These are phyloP conservation scores for Exophiala spinifera DNA, from an alignment of 2,329 filamentous ascomycete species.

Conservation along the genomic window DNA sequence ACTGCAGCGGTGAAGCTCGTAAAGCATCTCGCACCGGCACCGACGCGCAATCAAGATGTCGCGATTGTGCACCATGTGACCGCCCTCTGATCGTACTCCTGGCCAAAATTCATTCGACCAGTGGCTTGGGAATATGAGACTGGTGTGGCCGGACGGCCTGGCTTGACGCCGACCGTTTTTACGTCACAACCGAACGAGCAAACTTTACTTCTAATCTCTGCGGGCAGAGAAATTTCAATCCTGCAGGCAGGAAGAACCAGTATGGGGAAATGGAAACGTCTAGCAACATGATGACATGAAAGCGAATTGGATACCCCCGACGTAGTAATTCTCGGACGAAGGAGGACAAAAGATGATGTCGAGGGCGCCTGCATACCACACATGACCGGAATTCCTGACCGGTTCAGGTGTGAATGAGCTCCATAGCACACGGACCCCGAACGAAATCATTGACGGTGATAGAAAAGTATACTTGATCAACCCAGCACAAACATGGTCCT, in stretches of 20 bases:
- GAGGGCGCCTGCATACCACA: too few relatives aligned
- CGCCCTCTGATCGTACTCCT: background rate
- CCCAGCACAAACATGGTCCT: background rate
- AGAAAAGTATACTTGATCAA: background rate
- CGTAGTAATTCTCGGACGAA: background rate
- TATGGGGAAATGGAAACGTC: background rate
- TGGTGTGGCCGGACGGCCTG: background rate
- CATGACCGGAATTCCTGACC: background rate
- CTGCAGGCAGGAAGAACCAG: background rate
- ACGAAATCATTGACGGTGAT: background rate
- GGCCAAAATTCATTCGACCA: background rate
- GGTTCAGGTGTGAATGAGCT: background rate
- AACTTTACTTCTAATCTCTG: background rate
- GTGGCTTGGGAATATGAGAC: background rate
- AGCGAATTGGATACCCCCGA: background rate
- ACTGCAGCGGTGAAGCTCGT: constrained; percentile 34
- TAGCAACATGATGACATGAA: background rate
- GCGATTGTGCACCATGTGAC: background rate
- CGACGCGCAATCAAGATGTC: background rate
- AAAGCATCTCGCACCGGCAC: background rate
- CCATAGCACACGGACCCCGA: background rate
- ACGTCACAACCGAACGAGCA: background rate
- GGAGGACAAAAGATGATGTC: too few relatives aligned
- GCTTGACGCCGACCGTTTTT: background rate
- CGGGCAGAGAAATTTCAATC: background rate